Evolutionary conservation across 345 rosid genomes (phyloP).

Genomic region (Lumnitzera littorea): DNA sequence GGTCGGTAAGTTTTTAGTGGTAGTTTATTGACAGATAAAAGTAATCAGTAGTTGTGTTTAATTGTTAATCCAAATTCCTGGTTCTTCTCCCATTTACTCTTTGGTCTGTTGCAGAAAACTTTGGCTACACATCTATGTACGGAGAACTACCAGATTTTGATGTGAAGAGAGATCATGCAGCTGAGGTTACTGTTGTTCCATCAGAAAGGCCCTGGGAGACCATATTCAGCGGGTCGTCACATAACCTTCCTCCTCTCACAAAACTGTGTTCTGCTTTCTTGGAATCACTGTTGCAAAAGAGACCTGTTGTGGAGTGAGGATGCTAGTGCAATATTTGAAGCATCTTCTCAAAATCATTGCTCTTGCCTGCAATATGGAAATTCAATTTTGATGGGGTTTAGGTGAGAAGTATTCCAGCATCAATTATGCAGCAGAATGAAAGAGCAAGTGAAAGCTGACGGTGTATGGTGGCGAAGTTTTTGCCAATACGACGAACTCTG

Average conservation of each 20-base stretch:
- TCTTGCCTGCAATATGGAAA: too few species aligned
- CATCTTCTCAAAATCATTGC: too few species aligned
- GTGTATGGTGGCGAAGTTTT: too few species aligned
- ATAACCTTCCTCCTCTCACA: constrained; percentile 74
- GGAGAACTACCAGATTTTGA: constrained; percentile 58
- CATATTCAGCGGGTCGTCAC: constrained; percentile 72
- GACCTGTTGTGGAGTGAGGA: constrained; percentile 39
- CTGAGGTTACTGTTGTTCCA: constrained; percentile 30
- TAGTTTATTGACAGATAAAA: background rate
- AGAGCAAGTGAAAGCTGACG: too few species aligned
- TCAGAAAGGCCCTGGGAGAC: constrained; percentile 85
- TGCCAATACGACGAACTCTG: too few species aligned
- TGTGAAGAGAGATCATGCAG: constrained; percentile 25
- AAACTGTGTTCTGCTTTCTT: constrained; percentile 62
- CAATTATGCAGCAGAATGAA: too few species aligned
- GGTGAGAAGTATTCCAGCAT: too few species aligned
- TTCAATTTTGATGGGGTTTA: too few species aligned
- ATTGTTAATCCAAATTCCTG: background rate
- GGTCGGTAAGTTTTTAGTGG: background rate
- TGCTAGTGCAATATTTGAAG: too few species aligned
- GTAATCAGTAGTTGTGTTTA: background rate
- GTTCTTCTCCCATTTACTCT: background rate
- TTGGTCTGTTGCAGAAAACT: constrained; percentile 23
- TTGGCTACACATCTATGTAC: constrained; percentile 68
- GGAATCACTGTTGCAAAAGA: constrained; percentile 74